Conservation (phyloP, 1,284 basidiomycete genomes). For the Cutaneotrichosporon dermatis region DNA sequence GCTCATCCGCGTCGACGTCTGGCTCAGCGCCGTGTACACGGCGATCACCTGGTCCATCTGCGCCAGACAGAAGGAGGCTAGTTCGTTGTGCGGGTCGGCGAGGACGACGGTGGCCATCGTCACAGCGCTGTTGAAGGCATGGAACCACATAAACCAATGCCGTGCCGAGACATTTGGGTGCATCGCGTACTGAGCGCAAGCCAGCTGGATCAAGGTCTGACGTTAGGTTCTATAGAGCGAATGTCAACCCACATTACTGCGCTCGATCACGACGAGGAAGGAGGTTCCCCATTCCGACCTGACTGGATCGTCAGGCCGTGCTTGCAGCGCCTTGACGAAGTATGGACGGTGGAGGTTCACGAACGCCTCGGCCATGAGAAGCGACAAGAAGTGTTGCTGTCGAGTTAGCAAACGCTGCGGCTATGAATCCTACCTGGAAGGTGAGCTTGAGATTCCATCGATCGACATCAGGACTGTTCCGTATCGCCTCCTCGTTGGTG, state of each 20-base stretch:
- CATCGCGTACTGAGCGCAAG: constrained; percentile 23
- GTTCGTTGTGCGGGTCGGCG: constrained; percentile 23
- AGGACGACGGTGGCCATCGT: constrained; percentile 32
- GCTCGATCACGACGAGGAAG: constrained; percentile 31
- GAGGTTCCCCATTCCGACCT: constrained; percentile 26
- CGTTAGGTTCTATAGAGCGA: too few species aligned
- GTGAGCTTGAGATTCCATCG: constrained; percentile 24
- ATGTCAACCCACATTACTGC: constrained; percentile 22
- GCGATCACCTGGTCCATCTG: constrained; percentile 27
- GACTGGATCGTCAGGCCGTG: constrained; percentile 26
- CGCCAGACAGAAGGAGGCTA: constrained; percentile 24
- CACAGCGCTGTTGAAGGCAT: constrained; percentile 34
- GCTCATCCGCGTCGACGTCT: constrained; percentile 16
- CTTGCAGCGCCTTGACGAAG: constrained; percentile 34
- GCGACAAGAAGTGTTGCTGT: constrained; percentile 29
- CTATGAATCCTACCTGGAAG: constrained; percentile 23
- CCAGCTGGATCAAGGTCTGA: constrained; percentile 24
- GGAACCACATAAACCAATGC: constrained; percentile 28
- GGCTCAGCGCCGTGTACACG: constrained; percentile 23
- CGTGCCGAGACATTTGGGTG: constrained; percentile 27
- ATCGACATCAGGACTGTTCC: constrained; percentile 21
- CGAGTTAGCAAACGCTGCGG: background rate
- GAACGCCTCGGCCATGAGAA: constrained; percentile 30
- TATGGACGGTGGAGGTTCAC: constrained; percentile 33
- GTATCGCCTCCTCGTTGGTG: constrained; percentile 16